A percentile compares a stretch with the other conserved stretches of the same genome.
Evolutionary conservation across 1,284 basidiomycete genomes (phyloP).

Genomic region (Blastosporella zonata): DNA sequence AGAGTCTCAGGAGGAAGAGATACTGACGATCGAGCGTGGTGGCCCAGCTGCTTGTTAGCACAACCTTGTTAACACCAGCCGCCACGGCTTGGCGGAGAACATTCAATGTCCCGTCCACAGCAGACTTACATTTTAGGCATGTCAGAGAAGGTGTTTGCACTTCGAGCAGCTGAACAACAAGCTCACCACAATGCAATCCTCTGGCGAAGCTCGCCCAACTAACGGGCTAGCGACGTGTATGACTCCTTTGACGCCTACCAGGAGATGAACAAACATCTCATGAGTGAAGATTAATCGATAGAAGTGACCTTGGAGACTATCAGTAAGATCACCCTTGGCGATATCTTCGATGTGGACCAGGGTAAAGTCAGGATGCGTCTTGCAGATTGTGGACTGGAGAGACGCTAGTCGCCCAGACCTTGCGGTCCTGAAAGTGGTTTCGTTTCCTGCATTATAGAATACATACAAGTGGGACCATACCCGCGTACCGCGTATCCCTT

Average conservation of each 20-base stretch:
- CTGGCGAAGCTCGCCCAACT: slow-evolving; percentile 25
- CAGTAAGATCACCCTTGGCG: slow-evolving; percentile 14
- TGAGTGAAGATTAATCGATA: neutral
- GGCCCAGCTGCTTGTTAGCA: slow-evolving; percentile 22
- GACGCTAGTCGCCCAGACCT: slow-evolving; percentile 1
- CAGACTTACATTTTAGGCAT: slow-evolving; percentile 11
- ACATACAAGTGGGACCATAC: neutral
- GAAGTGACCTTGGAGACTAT: slow-evolving; percentile 14
- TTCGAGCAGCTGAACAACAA: too few species aligned
- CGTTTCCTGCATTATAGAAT: too few species aligned
- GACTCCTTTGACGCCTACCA: slow-evolving; percentile 26
- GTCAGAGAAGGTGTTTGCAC: too few species aligned
- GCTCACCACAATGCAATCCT: slow-evolving; percentile 28
- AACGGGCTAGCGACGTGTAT: slow-evolving; percentile 32
- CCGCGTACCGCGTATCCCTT: slow-evolving; percentile 12
- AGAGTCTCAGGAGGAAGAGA: too few species aligned
- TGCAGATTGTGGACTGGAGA: slow-evolving; percentile 6
- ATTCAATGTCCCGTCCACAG: slow-evolving; percentile 20
- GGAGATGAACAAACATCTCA: neutral
- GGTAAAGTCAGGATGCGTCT: slow-evolving; percentile 6
- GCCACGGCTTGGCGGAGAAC: slow-evolving; percentile 18
- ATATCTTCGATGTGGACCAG: slow-evolving; percentile 16
- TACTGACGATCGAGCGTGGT: slow-evolving; percentile 18
- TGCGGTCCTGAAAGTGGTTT: slow-evolving; percentile 6
- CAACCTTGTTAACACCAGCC: slow-evolving; percentile 22